phyloP scores from a whole-genome alignment of 495 filamentous ascomycete species.

The Penicillium psychrofluorescens region DNA sequence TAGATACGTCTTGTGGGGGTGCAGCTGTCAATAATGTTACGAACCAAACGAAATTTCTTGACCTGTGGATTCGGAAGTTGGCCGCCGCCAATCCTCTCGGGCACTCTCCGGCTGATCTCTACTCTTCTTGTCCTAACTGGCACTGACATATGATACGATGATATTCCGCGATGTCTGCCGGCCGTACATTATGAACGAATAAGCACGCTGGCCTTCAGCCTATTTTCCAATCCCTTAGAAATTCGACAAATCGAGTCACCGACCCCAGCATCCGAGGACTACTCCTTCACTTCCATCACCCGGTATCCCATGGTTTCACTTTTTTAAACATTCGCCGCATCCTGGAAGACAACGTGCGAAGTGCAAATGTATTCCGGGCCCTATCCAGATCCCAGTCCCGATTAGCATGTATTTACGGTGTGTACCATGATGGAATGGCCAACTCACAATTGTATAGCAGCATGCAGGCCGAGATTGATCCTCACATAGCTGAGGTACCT shows the following conservation, averaged over 20 bases:
- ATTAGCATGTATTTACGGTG: neutral
- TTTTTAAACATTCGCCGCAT: conserved; percentile 12
- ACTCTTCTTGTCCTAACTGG: neutral
- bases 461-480: conserved; percentile 22
- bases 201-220: neutral
- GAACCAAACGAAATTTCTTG: neutral
- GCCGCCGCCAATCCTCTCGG: too few species aligned
- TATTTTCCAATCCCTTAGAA: too few species aligned
- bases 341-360: conserved; percentile 17
- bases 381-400: conserved; percentile 5
- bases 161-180: conserved; percentile 6
- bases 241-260: too few species aligned
- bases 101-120: neutral
- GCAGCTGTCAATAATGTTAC: neutral
- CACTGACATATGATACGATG: neutral
- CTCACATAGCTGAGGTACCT: conserved; percentile 18
- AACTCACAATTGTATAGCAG: conserved; percentile 14
- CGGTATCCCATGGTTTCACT: neutral
- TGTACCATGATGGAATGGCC: too few species aligned
- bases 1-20: too few species aligned
- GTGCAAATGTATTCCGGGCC: conserved; percentile 25
- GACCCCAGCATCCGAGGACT: neutral
- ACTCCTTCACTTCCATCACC: conserved; percentile 1
- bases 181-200: conserved; percentile 10
- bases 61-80: neutral